Evolutionary conservation across 2,329 filamentous ascomycete genomes (phyloP), one percentile per base, ranked within the genome.

Genomic region (Mariannaea sp.): DNA sequence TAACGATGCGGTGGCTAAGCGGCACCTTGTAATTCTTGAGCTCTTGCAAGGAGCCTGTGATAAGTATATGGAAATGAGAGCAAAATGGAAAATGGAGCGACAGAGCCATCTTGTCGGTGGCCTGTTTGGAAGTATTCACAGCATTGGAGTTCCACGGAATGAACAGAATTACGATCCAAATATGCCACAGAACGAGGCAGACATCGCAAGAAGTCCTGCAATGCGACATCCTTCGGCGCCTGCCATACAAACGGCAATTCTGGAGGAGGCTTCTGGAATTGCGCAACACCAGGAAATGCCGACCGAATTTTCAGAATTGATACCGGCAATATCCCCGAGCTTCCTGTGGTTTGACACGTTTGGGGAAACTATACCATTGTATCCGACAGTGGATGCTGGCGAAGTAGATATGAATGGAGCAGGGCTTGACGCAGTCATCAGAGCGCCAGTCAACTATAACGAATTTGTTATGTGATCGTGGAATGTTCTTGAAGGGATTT

Each of bases 311-410:
- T 40, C 62, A 1, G 61, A 65, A n/a, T 48, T 57, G 24, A 60
- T 65, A 12, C 50, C 64, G 2, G 59, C 60, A 0, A 65, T 65
- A 7, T 65, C 63, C 1, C 63, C 63, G 2, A 65, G 63, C 12
- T 56, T 65, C 54, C 55, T 65, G 13, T 65, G 62, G 63, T 65
- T 65, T 14, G 63, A 65, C 19, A 58, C 63, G 4, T 65, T 65
- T 38, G 63, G 61, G 1, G 61, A 62, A n/a, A 62, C 61, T 1
- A 64, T 65, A 53, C 65, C 63, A 8, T 19, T 65, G 1, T 65
- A 65, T 22, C 62, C 63, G 0, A 65, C 65, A 2, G 61, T 65
- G 1, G 63, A 65, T 13, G 63, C 61, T 2, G 57, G 65, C 9
- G 55, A 62, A 24, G 48, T 58, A 12, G 57, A 57, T n/a, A 50